Evolutionary conservation across 441 rosid genomes (phyloP).

Genomic region (Jatropha podagrica): DNA sequence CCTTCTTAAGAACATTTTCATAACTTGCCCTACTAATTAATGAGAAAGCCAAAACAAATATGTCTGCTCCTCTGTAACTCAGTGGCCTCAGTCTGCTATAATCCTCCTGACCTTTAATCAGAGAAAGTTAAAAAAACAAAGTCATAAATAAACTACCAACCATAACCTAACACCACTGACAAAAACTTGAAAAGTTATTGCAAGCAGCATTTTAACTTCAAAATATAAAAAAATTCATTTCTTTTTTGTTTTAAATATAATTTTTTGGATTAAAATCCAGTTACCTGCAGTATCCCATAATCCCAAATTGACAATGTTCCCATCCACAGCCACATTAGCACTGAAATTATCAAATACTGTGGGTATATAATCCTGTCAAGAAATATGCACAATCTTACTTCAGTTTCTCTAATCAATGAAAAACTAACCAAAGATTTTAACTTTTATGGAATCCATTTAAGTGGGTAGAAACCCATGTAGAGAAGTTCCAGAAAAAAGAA

Average conservation of each 20-base stretch:
- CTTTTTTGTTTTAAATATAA: not conserved
- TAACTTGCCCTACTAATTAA: conserved; percentile 91
- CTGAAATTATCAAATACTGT: conserved; percentile 97
- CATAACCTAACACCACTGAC: conserved; percentile 6
- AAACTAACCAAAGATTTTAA: not conserved
- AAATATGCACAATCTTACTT: not conserved
- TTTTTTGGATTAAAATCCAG: not conserved
- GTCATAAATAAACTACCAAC: conserved; percentile 3
- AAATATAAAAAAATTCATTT: not conserved
- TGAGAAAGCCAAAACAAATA: conserved; percentile 90
- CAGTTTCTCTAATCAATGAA: not conserved
- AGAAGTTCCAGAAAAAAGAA: conserved; percentile 1
- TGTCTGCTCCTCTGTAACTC: conserved; percentile 96
- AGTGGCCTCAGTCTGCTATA: conserved; percentile 95
- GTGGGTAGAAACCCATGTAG: conserved; percentile 18
- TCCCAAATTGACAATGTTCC: conserved; percentile 84
- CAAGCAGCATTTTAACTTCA: conserved; percentile 12
- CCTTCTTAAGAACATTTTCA: conserved; percentile 97
- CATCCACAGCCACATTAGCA: conserved; percentile 91
- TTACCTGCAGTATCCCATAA: conserved; percentile 96
- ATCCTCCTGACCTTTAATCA: conserved; percentile 83
- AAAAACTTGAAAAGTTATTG: not conserved
- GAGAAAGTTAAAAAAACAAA: conserved; percentile 1
- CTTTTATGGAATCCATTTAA: conserved; percentile 4
- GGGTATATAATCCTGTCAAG: conserved; percentile 78